Percentiles rank a stretch among this genome's conserved stretches.
These are phyloP conservation scores for Mrakia blollopis DNA, from an alignment of 768 basidiomycete species.

Conservation along the genomic window DNA sequence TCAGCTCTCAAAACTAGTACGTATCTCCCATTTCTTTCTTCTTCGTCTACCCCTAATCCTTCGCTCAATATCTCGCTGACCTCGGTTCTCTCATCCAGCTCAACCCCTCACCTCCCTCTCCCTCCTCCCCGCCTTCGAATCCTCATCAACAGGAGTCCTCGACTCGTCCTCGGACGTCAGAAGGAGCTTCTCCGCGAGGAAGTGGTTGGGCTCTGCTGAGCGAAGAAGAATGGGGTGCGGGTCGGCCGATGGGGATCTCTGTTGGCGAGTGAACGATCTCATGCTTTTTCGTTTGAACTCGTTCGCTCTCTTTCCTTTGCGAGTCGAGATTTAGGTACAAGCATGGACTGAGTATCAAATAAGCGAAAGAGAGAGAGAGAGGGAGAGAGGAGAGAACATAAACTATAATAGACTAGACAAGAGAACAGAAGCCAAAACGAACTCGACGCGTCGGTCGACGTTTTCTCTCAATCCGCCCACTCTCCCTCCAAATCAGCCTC, in stretches of 20 bases:
- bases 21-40: background rate
- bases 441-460: background rate
- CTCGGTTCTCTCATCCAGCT: background rate
- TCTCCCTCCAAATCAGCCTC: constrained; percentile 14
- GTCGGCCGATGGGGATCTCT: background rate
- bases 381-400: too few relatives aligned
- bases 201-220: background rate
- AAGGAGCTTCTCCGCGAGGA: background rate
- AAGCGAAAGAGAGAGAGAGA: too few relatives aligned
- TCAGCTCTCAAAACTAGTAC: background rate
- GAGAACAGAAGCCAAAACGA: too few relatives aligned
- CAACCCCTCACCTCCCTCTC: background rate
- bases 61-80: too few relatives aligned
- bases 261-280: too few relatives aligned
- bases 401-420: too few relatives aligned
- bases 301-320: too few relatives aligned
- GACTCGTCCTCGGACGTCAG: background rate
- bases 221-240: background rate
- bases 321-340: too few relatives aligned
- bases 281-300: too few relatives aligned
- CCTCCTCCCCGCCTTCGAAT: background rate
- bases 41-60: too few relatives aligned
- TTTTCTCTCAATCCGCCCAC: constrained; percentile 5
- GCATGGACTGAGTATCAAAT: too few relatives aligned
- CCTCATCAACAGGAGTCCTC: background rate